Conservation (phyloP, 2,329 filamentous ascomycete genomes). For the Colletotrichum sp. region DNA sequence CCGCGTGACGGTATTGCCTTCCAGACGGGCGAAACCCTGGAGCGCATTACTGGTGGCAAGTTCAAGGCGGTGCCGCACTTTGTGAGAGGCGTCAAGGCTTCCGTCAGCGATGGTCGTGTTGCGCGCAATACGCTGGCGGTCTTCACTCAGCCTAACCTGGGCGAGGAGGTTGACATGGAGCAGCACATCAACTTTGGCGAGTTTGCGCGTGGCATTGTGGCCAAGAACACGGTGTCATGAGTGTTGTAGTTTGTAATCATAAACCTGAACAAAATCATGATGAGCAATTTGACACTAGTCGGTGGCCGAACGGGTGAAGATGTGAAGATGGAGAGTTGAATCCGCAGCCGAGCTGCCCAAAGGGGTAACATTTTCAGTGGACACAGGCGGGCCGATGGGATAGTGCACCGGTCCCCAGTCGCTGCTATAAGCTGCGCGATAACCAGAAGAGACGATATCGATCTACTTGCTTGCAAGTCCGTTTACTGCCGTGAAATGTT, state of each 20-base stretch:
- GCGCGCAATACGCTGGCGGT: constrained; percentile 91
- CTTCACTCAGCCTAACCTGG: constrained; percentile 95
- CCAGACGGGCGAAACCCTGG: constrained; percentile 91
- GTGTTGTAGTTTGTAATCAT: background rate
- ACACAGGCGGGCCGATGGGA: background rate
- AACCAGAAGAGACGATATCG: background rate
- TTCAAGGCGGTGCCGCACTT: constrained; percentile 98
- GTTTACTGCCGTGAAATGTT: background rate
- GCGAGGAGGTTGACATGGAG: constrained; percentile 74
- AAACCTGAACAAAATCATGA: background rate
- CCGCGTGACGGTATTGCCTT: constrained; percentile 92
- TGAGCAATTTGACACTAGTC: background rate
- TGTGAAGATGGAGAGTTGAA: background rate
- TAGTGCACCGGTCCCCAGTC: background rate
- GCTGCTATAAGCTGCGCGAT: background rate
- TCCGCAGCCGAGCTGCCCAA: background rate
- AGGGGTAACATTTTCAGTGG: background rate
- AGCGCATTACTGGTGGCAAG: constrained; percentile 87
- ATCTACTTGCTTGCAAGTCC: background rate
- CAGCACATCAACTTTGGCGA: constrained; percentile 74
- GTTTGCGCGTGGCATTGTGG: constrained; percentile 69
- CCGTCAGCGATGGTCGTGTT: constrained; percentile 56
- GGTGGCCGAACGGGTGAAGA: background rate
- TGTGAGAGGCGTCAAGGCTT: constrained; percentile 75
- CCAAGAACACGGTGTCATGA: constrained; percentile 59